Evolutionary conservation across 2,329 filamentous ascomycete species (phyloP).

Genomic region (Onygenales sp.): DNA sequence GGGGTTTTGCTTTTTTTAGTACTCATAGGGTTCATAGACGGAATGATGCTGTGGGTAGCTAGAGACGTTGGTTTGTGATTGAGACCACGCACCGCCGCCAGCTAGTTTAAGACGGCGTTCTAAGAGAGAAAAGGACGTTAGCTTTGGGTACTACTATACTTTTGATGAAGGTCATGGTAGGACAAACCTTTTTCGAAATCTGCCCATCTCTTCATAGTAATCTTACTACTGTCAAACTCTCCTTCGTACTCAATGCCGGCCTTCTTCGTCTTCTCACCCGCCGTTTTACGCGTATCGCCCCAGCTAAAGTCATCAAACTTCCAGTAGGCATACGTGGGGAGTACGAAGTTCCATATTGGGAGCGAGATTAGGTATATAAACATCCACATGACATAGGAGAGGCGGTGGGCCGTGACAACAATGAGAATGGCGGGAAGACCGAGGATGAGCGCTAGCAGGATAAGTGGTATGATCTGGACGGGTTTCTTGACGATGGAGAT

Average conservation of each 20-base stretch:
- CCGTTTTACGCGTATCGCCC: constrained; percentile 95
- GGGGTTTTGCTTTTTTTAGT: constrained; percentile 15
- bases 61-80: constrained; percentile 15
- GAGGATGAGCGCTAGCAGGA: constrained; percentile 81
- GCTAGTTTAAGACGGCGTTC: constrained; percentile 29
- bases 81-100: constrained; percentile 15
- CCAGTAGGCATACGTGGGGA: constrained; percentile 94
- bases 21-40: constrained; percentile 29
- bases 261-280: constrained; percentile 80
- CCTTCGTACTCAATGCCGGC: constrained; percentile 80
- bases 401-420: constrained; percentile 83
- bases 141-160: not conserved
- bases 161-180: not conserved
- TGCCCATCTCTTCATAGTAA: constrained; percentile 98
- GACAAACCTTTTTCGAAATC: constrained; percentile 74
- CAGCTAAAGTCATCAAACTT: constrained; percentile 99
- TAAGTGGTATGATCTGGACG: constrained; percentile 79
- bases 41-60: constrained; percentile 21
- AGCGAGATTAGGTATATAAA: constrained; percentile 86
- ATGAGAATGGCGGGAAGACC: constrained; percentile 89
- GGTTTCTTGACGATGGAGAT: constrained; percentile 70
- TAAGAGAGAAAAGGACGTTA: constrained; percentile 12
- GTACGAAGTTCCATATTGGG: constrained; percentile 94
- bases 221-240: constrained; percentile 97
- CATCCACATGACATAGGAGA: constrained; percentile 95